These are phyloP conservation scores for Cnidoscolus chayamansa DNA, from an alignment of 441 rosid genomes.

Conservation along the genomic window DNA sequence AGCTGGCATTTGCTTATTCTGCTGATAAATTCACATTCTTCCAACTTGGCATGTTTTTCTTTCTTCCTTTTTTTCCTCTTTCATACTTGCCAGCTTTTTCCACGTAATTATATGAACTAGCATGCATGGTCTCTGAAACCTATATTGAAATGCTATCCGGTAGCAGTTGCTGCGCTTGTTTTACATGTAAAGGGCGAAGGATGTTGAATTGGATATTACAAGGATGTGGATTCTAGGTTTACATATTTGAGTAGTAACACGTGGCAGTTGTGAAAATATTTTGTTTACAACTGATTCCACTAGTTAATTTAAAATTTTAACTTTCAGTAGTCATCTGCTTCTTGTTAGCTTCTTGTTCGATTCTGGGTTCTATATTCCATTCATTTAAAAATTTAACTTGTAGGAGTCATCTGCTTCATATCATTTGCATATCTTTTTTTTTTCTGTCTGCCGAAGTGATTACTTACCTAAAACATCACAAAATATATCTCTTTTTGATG, in stretches of 20 bases:
- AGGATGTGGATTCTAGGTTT: background rate
- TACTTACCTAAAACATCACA: no score
- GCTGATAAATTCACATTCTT: no score
- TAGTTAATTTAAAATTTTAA: background rate
- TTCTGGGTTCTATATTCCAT: no score
- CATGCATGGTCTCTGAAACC: background rate
- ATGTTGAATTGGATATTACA: background rate
- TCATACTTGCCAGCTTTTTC: background rate
- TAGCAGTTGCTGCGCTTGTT: background rate
- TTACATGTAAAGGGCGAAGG: background rate
- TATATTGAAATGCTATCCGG: background rate
- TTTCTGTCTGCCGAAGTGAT: no score
- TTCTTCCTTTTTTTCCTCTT: no score
- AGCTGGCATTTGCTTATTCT: no score
- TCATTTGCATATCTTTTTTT: no score
- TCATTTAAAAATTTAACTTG: background rate
- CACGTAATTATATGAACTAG: background rate
- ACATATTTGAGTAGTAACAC: background rate
- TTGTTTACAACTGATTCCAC: background rate
- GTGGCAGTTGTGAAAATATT: background rate
- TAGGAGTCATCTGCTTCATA: background rate
- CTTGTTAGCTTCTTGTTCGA: no score
- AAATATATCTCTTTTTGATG: no score
- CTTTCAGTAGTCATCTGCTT: conserved; percentile 5
- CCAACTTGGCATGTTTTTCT: background rate